Evolutionary conservation across 176 grass and related monocot species (phyloP).

Genomic region (Poa pratensis): DNA sequence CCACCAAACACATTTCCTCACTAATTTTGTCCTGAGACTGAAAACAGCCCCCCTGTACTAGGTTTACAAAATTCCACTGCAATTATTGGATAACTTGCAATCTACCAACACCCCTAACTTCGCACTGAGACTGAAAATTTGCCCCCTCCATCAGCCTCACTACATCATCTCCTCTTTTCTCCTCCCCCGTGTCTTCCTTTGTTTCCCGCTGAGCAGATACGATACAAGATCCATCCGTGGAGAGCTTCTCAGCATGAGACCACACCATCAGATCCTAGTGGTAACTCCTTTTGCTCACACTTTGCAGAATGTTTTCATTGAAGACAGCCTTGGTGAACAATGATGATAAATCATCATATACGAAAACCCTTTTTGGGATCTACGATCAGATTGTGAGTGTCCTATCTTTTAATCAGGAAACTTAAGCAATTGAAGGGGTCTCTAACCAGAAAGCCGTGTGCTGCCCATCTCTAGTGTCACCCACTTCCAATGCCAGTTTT

Average conservation of each 20-base stretch:
- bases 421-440: neutral
- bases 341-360: constrained; percentile 22
- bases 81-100: neutral
- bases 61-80: neutral
- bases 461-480: neutral
- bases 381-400: constrained; percentile 5
- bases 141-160: neutral
- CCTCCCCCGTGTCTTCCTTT: no score
- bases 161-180: neutral
- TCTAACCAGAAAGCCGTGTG: neutral
- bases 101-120: neutral
- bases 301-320: neutral
- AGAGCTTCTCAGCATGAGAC: neutral
- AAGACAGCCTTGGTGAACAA: neutral
- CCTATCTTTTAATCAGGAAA: constrained; percentile 25
- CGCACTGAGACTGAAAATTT: neutral
- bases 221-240: neutral
- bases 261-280: neutral
- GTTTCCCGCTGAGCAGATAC: no score
- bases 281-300: neutral
- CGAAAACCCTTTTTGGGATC: neutral
- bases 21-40: no score
- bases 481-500: constrained; percentile 24
- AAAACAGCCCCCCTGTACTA: constrained; percentile 12
- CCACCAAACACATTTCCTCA: neutral